Conservation (phyloP, 2,329 filamentous ascomycete genomes). For the Calonectria pauciramosa region DNA sequence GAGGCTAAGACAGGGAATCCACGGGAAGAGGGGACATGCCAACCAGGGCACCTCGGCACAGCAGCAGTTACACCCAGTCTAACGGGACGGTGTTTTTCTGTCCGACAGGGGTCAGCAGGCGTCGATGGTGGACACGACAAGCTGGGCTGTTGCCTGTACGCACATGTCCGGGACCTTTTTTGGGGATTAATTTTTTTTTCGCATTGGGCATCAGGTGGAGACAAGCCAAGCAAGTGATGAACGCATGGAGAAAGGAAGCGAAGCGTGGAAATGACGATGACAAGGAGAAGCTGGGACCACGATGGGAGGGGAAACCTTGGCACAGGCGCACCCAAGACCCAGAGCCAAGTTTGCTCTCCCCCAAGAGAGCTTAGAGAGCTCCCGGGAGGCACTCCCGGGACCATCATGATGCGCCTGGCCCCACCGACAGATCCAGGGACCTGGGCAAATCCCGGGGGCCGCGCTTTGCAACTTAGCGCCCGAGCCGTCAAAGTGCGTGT, state of each 20-base stretch:
- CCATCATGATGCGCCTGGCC: conserved; percentile 1
- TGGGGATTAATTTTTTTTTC: neutral
- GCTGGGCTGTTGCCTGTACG: neutral
- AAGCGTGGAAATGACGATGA: neutral
- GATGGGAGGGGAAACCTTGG: conserved; percentile 6
- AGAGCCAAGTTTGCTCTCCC: neutral
- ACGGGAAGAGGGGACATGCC: neutral
- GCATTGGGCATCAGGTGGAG: neutral
- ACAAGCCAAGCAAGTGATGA: neutral
- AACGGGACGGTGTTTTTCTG: neutral
- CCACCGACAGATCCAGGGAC: conserved; percentile 8
- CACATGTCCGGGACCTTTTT: neutral
- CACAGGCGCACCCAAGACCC: neutral
- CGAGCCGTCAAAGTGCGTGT: conserved; percentile 14
- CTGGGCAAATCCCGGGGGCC: conserved; percentile 5
- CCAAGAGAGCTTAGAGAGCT: conserved; percentile 6
- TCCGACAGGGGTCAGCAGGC: neutral
- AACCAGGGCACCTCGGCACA: conserved; percentile 2
- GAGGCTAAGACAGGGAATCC: neutral
- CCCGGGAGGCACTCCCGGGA: neutral
- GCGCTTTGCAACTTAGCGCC: conserved; percentile 11
- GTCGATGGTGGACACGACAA: neutral
- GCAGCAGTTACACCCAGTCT: neutral
- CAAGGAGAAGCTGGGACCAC: neutral
- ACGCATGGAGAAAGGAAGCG: conserved; percentile 1